Evolutionary conservation across 2,329 filamentous ascomycete species (phyloP).

Genomic region (Xylaria sp.): DNA sequence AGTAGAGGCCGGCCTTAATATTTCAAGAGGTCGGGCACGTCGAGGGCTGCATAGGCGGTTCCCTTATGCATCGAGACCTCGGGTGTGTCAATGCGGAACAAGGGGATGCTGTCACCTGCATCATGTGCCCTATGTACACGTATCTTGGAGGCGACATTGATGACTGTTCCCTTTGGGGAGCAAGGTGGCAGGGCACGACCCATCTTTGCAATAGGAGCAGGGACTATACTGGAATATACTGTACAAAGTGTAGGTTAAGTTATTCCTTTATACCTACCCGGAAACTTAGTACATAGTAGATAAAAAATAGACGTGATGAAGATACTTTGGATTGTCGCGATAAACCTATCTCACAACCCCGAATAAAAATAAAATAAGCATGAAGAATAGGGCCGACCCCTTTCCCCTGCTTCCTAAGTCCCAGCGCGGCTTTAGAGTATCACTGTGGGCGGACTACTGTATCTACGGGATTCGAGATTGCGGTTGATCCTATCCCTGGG

Average conservation of each 20-base stretch:
- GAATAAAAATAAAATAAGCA: background rate
- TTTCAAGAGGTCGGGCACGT: constrained; percentile 30
- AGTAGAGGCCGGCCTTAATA: constrained; percentile 13
- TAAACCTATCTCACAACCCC: constrained; percentile 8
- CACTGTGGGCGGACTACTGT: constrained; percentile 1
- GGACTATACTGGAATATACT: background rate
- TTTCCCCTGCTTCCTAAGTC: constrained; percentile 28
- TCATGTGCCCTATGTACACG: constrained; percentile 22
- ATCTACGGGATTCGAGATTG: constrained; percentile 19
- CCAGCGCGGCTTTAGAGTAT: constrained; percentile 10
- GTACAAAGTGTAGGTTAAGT: background rate
- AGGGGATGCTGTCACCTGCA: constrained; percentile 33
- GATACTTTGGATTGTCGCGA: constrained; percentile 16
- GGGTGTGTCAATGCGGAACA: constrained; percentile 35
- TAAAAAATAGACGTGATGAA: background rate
- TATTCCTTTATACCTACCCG: background rate
- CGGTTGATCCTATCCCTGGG: constrained; percentile 27
- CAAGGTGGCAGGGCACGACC: background rate
- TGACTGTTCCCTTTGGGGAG: constrained; percentile 28
- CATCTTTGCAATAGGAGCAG: background rate
- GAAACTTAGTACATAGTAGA: no score
- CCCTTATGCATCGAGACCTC: constrained; percentile 20
- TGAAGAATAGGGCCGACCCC: constrained; percentile 29
- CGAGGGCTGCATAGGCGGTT: constrained; percentile 1
- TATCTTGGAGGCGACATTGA: constrained; percentile 21